Evolutionary conservation across 1,139 yeast species (phyloP).

Genomic region (Candida frijolesensis): DNA sequence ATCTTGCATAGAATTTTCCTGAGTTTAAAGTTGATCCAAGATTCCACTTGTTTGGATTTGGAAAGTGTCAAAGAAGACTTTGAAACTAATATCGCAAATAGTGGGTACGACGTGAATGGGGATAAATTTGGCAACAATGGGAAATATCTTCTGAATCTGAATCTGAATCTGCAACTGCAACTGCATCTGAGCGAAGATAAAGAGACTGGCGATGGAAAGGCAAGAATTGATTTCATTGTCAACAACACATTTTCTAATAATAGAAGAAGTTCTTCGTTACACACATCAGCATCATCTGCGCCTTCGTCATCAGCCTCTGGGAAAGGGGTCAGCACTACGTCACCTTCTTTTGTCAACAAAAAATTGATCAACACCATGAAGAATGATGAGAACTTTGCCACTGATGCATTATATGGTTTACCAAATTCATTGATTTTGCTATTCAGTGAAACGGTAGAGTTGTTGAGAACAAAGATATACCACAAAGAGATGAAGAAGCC

Average conservation of each 20-base stretch:
- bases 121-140: constrained; percentile 30
- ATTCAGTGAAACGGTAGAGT: constrained; percentile 69
- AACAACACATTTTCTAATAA: constrained; percentile 25
- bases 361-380: constrained; percentile 47
- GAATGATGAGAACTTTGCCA: constrained; percentile 61
- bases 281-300: too few relatives aligned
- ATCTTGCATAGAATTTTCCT: constrained; percentile 78
- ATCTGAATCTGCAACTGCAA: neutral
- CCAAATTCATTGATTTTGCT: constrained; percentile 78
- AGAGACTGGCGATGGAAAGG: constrained; percentile 24
- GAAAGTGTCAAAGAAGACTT: constrained; percentile 41
- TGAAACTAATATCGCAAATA: constrained; percentile 27
- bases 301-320: too few relatives aligned
- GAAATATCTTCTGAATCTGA: neutral
- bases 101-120: constrained; percentile 44
- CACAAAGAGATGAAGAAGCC: constrained; percentile 35
- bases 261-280: neutral
- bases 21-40: constrained; percentile 74
- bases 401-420: constrained; percentile 81
- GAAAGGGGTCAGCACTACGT: constrained; percentile 21
- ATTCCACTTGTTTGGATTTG: constrained; percentile 62
- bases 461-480: constrained; percentile 63
- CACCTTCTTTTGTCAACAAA: constrained; percentile 47
- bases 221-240: constrained; percentile 50
- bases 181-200: neutral